Percentiles rank a stretch among this genome's conserved stretches.
Evolutionary conservation across 345 rosid genomes (phyloP).

Genomic region (Psidium guajava): DNA sequence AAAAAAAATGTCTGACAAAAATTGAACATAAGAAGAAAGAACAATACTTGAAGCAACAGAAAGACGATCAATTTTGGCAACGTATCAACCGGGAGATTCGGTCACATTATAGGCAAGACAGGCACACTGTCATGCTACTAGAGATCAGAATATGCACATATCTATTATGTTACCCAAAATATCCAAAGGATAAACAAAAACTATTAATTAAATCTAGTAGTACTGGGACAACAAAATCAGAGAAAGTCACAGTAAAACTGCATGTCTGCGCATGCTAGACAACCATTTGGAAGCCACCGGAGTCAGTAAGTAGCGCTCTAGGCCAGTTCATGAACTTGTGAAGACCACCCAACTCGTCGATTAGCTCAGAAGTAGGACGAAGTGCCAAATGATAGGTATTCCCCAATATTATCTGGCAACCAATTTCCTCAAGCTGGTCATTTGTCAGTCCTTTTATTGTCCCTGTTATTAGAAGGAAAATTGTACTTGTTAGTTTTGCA

Average conservation of each 20-base stretch:
- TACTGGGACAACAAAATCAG: not conserved
- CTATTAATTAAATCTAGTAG: not conserved
- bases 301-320: slow-evolving; percentile 71
- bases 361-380: slow-evolving; percentile 71
- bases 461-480: slow-evolving; percentile 21
- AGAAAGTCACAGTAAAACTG: not conserved
- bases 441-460: slow-evolving; percentile 71
- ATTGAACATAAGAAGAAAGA: not conserved
- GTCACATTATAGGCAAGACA: not conserved
- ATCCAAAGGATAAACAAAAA: not conserved
- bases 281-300: slow-evolving; percentile 94
- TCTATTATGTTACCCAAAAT: not conserved
- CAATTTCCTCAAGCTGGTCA: slow-evolving; percentile 75
- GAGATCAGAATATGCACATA: not conserved
- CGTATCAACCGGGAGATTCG: not conserved
- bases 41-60: not conserved
- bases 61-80: not conserved
- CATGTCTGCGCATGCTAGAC: slow-evolving; percentile 2
- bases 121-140: not conserved
- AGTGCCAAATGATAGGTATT: slow-evolving; percentile 80
- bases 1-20: not conserved
- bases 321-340: slow-evolving; percentile 88
- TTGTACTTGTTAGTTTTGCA: not conserved
- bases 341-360: slow-evolving; percentile 70
- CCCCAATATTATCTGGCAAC: slow-evolving; percentile 80